phyloP scores from a whole-genome alignment of 2,329 filamentous ascomycete genomes.

The Ceratocystiopsis minuta region DNA sequence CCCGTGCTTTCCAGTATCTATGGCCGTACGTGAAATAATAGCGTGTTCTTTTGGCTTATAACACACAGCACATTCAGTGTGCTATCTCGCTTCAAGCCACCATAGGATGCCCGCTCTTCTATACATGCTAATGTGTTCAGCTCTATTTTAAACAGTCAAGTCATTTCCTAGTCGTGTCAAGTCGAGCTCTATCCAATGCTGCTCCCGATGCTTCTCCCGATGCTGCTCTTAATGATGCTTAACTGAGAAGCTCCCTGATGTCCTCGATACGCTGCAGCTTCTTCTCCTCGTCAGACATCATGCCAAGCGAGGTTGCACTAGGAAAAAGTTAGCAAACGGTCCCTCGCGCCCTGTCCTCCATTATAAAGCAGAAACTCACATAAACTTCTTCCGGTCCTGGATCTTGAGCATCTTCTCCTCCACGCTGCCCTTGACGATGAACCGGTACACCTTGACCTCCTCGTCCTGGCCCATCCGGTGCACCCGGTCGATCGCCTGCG shows the following conservation, averaged over 20 bases:
- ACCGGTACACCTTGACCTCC: conserved; percentile 71
- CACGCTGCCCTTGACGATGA: conserved; percentile 79
- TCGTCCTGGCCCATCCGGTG: conserved; percentile 89
- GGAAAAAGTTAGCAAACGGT: background rate
- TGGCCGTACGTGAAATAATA: no score
- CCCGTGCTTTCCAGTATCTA: no score
- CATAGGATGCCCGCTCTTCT: no score
- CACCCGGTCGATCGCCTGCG: conserved; percentile 92
- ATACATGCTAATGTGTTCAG: no score
- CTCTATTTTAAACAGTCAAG: no score
- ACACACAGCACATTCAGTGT: no score
- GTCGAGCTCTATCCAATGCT: no score
- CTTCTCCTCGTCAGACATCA: conserved; percentile 92
- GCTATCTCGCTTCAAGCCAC: no score
- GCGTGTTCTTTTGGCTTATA: no score
- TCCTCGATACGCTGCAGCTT: conserved; percentile 80
- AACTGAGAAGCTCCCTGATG: conserved; percentile 73
- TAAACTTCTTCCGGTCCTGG: conserved; percentile 91
- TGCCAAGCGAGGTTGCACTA: conserved; percentile 82
- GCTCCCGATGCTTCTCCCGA: no score
- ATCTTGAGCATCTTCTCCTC: conserved; percentile 89
- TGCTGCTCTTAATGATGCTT: no score
- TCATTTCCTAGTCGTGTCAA: no score
- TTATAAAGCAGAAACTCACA: conserved; percentile 38
- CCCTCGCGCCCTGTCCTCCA: background rate